Evolutionary conservation across 805 yeast species (phyloP).

Genomic region (Saturnispora quitensis): DNA sequence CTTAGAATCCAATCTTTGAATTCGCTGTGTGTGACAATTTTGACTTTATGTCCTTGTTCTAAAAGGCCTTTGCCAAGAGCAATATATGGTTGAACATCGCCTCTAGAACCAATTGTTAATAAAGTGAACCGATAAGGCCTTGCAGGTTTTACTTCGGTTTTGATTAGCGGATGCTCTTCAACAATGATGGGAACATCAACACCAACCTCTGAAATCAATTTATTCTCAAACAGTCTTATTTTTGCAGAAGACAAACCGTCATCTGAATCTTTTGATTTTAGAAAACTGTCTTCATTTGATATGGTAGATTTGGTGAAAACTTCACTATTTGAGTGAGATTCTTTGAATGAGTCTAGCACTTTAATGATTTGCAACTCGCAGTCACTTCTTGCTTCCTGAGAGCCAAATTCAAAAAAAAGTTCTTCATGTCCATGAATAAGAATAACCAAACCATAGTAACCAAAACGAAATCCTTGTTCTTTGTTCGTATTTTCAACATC

Average conservation of each 20-base stretch:
- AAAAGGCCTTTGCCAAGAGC: slow-evolving; percentile 75
- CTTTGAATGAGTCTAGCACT: slow-evolving; percentile 37
- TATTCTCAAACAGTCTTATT: slow-evolving; percentile 58
- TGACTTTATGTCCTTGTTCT: slow-evolving; percentile 74
- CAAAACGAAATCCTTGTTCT: slow-evolving; percentile 61
- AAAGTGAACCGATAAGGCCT: slow-evolving; percentile 52
- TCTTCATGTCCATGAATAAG: slow-evolving; percentile 71
- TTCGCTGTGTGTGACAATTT: slow-evolving; percentile 80
- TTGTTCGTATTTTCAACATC: slow-evolving; percentile 64
- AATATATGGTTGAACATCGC: slow-evolving; percentile 95
- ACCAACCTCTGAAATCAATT: slow-evolving; percentile 49
- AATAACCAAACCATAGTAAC: slow-evolving; percentile 61
- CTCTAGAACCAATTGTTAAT: slow-evolving; percentile 88
- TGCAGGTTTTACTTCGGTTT: slow-evolving; percentile 39
- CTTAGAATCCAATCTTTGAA: slow-evolving; percentile 64
- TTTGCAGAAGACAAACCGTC: slow-evolving; percentile 44
- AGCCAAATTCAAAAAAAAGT: slow-evolving; percentile 66
- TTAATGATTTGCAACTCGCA: slow-evolving; percentile 47
- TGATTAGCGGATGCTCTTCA: slow-evolving; percentile 46
- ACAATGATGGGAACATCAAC: slow-evolving; percentile 58
- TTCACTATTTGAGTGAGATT: background rate
- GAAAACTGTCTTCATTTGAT: slow-evolving; percentile 7
- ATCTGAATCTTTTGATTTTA: slow-evolving; percentile 18
- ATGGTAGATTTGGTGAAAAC: background rate
- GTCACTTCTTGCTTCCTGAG: slow-evolving; percentile 58